Evolutionary conservation across 1,284 basidiomycete species (phyloP), one percentile per base, ranked within the genome.

Genomic region (Trametes polyzona): DNA sequence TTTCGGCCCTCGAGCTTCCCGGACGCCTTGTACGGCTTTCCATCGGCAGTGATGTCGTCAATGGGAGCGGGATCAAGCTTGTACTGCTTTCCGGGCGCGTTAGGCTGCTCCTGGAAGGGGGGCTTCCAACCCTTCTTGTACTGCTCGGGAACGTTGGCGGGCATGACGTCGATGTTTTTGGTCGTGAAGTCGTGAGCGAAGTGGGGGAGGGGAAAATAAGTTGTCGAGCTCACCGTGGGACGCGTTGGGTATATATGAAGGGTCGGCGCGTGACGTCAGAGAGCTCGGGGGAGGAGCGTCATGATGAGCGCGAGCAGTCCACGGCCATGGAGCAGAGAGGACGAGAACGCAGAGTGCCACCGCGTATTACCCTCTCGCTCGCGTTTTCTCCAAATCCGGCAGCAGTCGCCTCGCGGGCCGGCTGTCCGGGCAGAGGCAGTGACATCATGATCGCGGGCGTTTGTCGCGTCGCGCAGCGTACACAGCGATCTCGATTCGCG

Each of bases 11-110:
- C 69, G 19, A 83, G 76, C 66, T 81, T 81, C 47, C 70, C 70
- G 11, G 73, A 62, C 10, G 73, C 59, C 63, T 74, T 75, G 70
- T 77, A 77, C 0, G 67, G 72, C 54, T 73, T 75, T 16, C 81
- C 82, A 64, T 83, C 79, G 4, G 78, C 75, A 29, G 78, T 75
- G 39, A 81, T 65, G 57, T 82, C 78, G 69, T 82, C 76, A 40
- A 83, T 61, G 6, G 81, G 80, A 33, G 71, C 67, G 6, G 78
- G 78, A 40, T 78, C 66, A 47, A 75, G 69, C 42, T 70, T 67
- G 50, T 33, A 19, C 62, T 73, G 70, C 17, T 59, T 37, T 17
- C 71, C 71, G 12, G 71, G 70, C 0, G 63, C 60, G 23, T 40
- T 55, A 3, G 59, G 23, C 57, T 72, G 71, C 47, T 60, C 56